Evolutionary conservation across 768 basidiomycete genomes (phyloP), one percentile per base, ranked within the genome.

Genomic region (Amanita jacksonii): DNA sequence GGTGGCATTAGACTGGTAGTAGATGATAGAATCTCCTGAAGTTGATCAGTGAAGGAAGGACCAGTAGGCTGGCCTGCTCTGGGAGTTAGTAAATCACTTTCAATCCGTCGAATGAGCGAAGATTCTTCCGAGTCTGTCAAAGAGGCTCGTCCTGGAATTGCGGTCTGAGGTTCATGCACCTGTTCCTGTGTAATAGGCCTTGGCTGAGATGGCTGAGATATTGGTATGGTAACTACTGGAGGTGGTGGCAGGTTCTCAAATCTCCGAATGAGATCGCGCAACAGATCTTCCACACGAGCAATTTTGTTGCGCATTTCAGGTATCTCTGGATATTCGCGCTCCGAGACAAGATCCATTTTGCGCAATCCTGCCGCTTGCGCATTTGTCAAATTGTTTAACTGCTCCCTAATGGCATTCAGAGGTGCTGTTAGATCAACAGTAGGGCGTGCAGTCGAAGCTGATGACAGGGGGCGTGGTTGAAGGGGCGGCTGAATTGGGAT

Each of bases 351-450:
- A 45, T 83, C 76, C 27, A 92, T 59, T 47, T 77, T 62, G 23
- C 73, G 68, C 41, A 79, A 77, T 5, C 81, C 73, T 0, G 72
- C 63, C 0, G 59, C 53, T 58, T 93, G 87, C 4, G 72, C 76
- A 38, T 83, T 70, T 59, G 75, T 67, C 16, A 94, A 58, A 7
- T 70, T 74, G 8, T 66, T 64, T 5, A 80, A 66, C 51, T 81
- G 76, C 5, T 76, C 72, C 34, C 77, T 68, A 34, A 92, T 66
- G 9, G 66, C 69, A 12, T 72, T 64, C 35, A 91, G 52, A 22
- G 80, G 66, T 3, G 70, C 70, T 12, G 72, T 68, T 31, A 85
- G 60, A 25, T 69, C 65, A 16, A 67, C 53, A n/a, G 48, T 48
- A 5, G 63, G 64, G 23, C 64, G 57, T 4, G 54, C 63, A 15